These are phyloP conservation scores for Ophiostoma australiae DNA, from an alignment of 2,329 filamentous ascomycete species.

Conservation along the genomic window DNA sequence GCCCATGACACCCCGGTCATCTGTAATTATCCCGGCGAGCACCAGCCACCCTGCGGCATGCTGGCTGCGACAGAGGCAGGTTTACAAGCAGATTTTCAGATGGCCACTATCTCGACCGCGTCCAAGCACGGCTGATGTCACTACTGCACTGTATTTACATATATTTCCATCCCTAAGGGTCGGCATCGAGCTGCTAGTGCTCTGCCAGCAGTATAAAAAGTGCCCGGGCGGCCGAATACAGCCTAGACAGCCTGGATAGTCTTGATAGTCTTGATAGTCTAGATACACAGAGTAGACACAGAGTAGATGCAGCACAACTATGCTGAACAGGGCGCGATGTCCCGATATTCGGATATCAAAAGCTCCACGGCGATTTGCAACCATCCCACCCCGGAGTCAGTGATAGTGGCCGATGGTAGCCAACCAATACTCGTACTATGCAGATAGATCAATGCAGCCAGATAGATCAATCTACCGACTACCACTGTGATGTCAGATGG, in stretches of 20 bases:
- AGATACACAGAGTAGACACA: too few relatives aligned
- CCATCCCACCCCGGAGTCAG: neutral
- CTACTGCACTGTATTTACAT: neutral
- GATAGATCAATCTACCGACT: neutral
- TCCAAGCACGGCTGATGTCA: neutral
- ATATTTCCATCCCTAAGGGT: neutral
- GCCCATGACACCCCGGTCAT: neutral
- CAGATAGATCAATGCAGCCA: neutral
- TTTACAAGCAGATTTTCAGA: neutral
- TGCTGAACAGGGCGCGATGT: neutral
- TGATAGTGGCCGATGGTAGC: neutral
- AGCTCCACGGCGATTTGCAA: constrained; percentile 15
- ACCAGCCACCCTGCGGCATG: neutral
- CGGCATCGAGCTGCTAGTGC: constrained; percentile 1
- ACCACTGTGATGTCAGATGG: neutral
- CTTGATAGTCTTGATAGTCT: too few relatives aligned
- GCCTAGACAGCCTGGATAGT: too few relatives aligned
- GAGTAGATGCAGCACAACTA: neutral
- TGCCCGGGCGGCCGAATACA: neutral
- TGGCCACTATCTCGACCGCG: neutral
- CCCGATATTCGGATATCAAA: constrained; percentile 10
- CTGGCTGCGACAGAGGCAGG: neutral
- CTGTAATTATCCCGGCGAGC: neutral
- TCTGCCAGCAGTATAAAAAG: neutral
- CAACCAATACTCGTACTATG: neutral